Percentiles rank a stretch among this genome's conserved stretches.
phyloP scores from a whole-genome alignment of 495 filamentous ascomycete species.

The Trichoderma erinaceum region DNA sequence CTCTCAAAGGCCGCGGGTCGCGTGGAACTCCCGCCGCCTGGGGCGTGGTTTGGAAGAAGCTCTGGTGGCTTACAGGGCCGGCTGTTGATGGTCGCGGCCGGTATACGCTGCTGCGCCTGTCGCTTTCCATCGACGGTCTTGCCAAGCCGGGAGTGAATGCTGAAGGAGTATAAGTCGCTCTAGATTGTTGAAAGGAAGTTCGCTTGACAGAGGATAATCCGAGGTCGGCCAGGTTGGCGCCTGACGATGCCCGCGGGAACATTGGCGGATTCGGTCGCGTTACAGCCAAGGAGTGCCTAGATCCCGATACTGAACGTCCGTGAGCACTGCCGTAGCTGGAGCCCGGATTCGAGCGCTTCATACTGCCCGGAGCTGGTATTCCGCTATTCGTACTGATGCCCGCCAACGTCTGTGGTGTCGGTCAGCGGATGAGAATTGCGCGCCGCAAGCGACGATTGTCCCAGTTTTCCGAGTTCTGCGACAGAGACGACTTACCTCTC shows the following conservation, averaged over 20 bases:
- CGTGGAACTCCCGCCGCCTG: slow-evolving; percentile 68
- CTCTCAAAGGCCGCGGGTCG: slow-evolving; percentile 85
- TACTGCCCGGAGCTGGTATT: slow-evolving; percentile 82
- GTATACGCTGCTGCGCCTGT: slow-evolving; percentile 84
- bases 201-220: slow-evolving; percentile 83
- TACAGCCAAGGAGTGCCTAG: slow-evolving; percentile 77
- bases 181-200: slow-evolving; percentile 60
- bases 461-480: neutral
- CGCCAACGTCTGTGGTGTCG: slow-evolving; percentile 58
- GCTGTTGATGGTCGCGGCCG: slow-evolving; percentile 53
- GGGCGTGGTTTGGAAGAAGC: slow-evolving; percentile 84
- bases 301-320: slow-evolving; percentile 70
- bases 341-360: slow-evolving; percentile 88
- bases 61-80: slow-evolving; percentile 61
- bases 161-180: slow-evolving; percentile 43
- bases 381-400: slow-evolving; percentile 68
- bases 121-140: slow-evolving; percentile 39
- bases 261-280: slow-evolving; percentile 74
- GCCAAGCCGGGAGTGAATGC: slow-evolving; percentile 33
- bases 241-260: slow-evolving; percentile 77
- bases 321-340: slow-evolving; percentile 61
- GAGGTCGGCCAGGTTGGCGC: slow-evolving; percentile 64
- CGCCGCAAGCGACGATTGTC: slow-evolving; percentile 10
- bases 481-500: slow-evolving; percentile 53
- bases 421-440: slow-evolving; percentile 11